These are phyloP conservation scores for Aspergillus asperescens DNA, from an alignment of 495 filamentous ascomycete genomes.

Conservation along the genomic window DNA sequence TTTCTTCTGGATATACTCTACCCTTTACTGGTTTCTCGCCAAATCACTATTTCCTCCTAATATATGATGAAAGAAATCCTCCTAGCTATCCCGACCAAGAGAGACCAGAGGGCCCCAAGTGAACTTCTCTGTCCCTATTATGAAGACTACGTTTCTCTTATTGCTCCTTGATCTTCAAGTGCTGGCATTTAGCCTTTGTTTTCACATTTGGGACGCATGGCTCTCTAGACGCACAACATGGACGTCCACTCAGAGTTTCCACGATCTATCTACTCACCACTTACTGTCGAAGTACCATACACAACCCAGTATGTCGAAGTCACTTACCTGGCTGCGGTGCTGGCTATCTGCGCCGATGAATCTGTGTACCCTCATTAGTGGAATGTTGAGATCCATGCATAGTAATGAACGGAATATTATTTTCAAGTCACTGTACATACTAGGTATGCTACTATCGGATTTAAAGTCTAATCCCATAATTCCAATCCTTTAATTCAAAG, in stretches of 20 bases:
- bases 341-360: not conserved
- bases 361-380: too few relatives aligned
- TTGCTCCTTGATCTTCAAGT: constrained; percentile 5
- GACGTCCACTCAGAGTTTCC: not conserved
- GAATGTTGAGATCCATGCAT: too few relatives aligned
- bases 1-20: not conserved
- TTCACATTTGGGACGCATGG: not conserved
- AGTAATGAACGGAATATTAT: too few relatives aligned
- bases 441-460: too few relatives aligned
- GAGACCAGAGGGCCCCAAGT: not conserved
- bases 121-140: not conserved
- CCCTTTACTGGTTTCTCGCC: not conserved
- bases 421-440: too few relatives aligned
- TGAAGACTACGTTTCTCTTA: not conserved
- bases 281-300: not conserved
- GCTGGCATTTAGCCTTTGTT: constrained; percentile 9
- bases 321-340: not conserved
- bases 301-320: not conserved
- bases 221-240: not conserved
- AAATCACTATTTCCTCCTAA: not conserved
- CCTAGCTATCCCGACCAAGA: not conserved
- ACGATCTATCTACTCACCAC: not conserved
- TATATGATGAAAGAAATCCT: not conserved
- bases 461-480: too few relatives aligned
- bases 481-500: too few relatives aligned